Percentiles rank a stretch among this genome's conserved stretches.
These are phyloP conservation scores for Kondoa subrosea DNA, from an alignment of 768 basidiomycete species.

Conservation along the genomic window DNA sequence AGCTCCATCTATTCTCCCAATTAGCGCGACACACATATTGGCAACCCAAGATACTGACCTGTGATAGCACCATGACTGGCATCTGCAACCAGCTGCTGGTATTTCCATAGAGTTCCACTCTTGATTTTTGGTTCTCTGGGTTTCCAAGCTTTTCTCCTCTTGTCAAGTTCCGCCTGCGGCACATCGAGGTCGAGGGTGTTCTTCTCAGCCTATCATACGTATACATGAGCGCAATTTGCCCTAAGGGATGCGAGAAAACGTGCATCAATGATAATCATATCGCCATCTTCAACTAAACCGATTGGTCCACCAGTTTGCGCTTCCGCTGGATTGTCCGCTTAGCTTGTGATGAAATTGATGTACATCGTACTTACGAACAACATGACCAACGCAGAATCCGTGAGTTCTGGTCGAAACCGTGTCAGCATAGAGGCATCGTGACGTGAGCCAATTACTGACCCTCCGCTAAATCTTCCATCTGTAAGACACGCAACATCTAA, in stretches of 20 bases:
- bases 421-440: background rate
- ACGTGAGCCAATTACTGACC: conserved; percentile 41
- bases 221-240: background rate
- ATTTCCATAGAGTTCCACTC: conserved; percentile 46
- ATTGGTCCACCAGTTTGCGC: conserved; percentile 30
- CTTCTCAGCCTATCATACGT: conserved; percentile 47
- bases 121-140: conserved; percentile 69
- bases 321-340: no score
- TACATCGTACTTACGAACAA: conserved; percentile 76
- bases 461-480: conserved; percentile 94
- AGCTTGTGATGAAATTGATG: background rate
- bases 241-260: background rate
- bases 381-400: conserved; percentile 79
- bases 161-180: conserved; percentile 58
- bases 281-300: conserved; percentile 30
- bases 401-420: conserved; percentile 23
- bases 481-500: conserved; percentile 91
- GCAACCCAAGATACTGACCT: no score
- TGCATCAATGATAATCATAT: conserved; percentile 24
- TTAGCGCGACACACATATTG: no score
- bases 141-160: conserved; percentile 54
- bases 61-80: conserved; percentile 87
- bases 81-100: conserved; percentile 62
- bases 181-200: conserved; percentile 64
- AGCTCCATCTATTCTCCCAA: no score